Conservation (phyloP, 805 yeast genomes). For the Schizosaccharomyces lindneri region DNA sequence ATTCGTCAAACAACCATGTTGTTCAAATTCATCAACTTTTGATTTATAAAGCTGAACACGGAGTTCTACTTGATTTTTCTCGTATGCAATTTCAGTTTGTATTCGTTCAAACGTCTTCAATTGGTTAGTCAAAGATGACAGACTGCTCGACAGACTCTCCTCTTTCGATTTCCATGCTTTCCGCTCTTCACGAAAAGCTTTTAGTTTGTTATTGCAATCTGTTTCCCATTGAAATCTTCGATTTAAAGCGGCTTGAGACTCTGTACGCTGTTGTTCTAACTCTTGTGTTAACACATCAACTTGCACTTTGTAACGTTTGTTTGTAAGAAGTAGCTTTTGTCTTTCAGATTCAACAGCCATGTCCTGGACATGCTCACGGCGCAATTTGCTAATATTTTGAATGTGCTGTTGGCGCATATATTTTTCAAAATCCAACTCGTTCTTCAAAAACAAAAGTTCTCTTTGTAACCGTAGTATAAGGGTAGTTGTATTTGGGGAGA, state of each 20-base stretch:
- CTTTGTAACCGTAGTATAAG: constrained; percentile 17
- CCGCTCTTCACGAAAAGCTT: constrained; percentile 12
- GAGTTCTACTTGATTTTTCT: background rate
- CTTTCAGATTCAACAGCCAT: constrained; percentile 11
- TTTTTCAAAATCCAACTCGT: constrained; percentile 36
- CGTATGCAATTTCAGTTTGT: background rate
- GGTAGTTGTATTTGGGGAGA: background rate
- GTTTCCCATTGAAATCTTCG: constrained; percentile 17
- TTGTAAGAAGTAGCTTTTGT: constrained; percentile 12
- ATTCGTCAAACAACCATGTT: background rate
- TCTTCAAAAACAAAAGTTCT: constrained; percentile 29
- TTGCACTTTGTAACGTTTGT: constrained; percentile 11
- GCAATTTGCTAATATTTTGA: constrained; percentile 15
- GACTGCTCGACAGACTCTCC: constrained; percentile 8
- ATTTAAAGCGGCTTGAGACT: constrained; percentile 13
- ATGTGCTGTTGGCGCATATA: constrained; percentile 26
- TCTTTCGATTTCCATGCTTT: constrained; percentile 9
- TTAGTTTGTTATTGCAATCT: constrained; percentile 13
- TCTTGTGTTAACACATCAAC: constrained; percentile 12
- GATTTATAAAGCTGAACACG: background rate
- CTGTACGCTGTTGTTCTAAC: constrained; percentile 13
- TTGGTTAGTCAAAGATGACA: constrained; percentile 12
- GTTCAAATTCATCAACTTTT: background rate
- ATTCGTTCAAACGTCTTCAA: background rate
- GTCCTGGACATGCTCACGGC: constrained; percentile 12